Percentiles rank a stretch among this genome's conserved stretches.
Evolutionary conservation across 371 early-diverging fungal species (phyloP).

Genomic region (Cokeromyces recurvatus): DNA sequence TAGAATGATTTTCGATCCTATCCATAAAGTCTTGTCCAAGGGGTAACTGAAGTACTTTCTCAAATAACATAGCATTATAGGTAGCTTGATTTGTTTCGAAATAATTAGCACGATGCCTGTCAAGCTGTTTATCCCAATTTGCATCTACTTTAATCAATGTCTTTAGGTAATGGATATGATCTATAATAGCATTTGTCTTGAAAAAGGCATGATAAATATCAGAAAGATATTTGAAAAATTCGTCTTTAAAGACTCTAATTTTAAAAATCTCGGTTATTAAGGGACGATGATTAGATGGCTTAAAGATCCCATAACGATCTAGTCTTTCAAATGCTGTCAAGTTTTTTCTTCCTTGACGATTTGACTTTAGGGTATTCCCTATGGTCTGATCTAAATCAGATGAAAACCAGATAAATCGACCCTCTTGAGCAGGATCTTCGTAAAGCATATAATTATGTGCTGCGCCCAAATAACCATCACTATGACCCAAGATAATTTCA

Average conservation of each 20-base stretch:
- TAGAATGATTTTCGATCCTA: slow-evolving; percentile 12
- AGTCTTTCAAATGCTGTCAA: neutral
- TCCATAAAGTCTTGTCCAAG: slow-evolving; percentile 23
- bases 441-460: slow-evolving; percentile 40
- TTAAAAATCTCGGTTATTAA: slow-evolving; percentile 16
- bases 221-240: slow-evolving; percentile 3
- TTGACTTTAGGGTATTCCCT: slow-evolving; percentile 25
- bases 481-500: slow-evolving; percentile 31
- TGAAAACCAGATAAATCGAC: slow-evolving; percentile 24
- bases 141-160: slow-evolving; percentile 22
- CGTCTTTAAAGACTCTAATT: slow-evolving; percentile 8
- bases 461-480: slow-evolving; percentile 33
- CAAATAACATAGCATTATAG: slow-evolving; percentile 13
- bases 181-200: neutral
- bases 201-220: slow-evolving; percentile 11
- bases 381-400: slow-evolving; percentile 35
- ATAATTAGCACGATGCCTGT: neutral
- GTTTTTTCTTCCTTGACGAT: neutral
- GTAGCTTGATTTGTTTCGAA: slow-evolving; percentile 5
- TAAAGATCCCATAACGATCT: slow-evolving; percentile 20
- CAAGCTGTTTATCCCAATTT: slow-evolving; percentile 16
- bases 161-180: slow-evolving; percentile 8
- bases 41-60: slow-evolving; percentile 27
- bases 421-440: slow-evolving; percentile 15
- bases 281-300: slow-evolving; percentile 11